Base-by-base conservation (phyloP, 805 yeast species). In the Wickerhamiella allomyrinae region DNA sequence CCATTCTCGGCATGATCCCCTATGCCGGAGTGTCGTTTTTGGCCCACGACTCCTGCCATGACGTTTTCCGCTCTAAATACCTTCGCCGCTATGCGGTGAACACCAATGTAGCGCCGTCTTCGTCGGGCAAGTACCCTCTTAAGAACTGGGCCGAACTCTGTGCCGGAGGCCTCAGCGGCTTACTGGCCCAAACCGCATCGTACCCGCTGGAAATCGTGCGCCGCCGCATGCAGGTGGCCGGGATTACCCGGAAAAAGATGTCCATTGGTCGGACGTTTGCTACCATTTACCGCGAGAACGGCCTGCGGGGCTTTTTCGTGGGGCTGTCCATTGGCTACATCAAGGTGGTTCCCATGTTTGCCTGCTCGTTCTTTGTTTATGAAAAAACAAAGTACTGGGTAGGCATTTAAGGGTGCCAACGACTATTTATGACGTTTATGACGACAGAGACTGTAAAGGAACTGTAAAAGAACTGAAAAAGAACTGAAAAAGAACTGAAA, bases 21-120 rank as follows among this genome's bases (percentile, higher is more conserved):
- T 91, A 91, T 58, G 98, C 98, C 1, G 98, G 98, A 9, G 96
- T 89, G 3, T 83, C 95, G 3, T 91, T 91, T 56, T 82, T 86
- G 63, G 82, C 95, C 3, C 97, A 91, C 61, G 98, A 91, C 63
- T 58, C 77, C 43, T 68, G 87, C 44, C 97, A 89, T 61, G 98
- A 91, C 61, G 54, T 87, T 1, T 74, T 91, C 56, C 68, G 95
- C 47, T 67, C 79, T n/a, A 66, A 68, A 10, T 41, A 55, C 10
- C 58, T 87, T 5, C 66, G 77, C 2, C 61, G 65, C 11, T 73
- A 74, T 31, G 58, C 68, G 4, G 66, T 63, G 20, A 47, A 51
- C 27, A 24, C 20, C 49, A 60, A 51, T 66, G 46, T 53, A 59
- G 62, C 11, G 56, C 67, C 15, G 53, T 56, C 44, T 55, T 65